A percentile compares a stretch with the other conserved stretches of the same genome.
phyloP scores from a whole-genome alignment of 495 filamentous ascomycete species.

The Penicillium lagena region DNA sequence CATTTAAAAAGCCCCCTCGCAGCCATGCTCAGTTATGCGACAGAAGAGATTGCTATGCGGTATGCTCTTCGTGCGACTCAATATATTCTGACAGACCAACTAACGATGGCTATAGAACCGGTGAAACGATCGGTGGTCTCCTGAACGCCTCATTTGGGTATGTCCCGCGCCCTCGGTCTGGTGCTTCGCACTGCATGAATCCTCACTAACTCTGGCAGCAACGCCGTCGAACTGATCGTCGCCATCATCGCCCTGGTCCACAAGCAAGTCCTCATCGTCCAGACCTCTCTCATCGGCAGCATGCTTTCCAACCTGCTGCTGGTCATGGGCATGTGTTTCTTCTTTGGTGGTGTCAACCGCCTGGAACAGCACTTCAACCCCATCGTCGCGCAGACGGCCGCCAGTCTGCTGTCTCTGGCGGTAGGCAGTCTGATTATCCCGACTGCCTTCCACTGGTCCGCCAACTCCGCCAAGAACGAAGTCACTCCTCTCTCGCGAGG shows the following conservation, averaged over 20 bases:
- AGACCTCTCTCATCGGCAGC: constrained; percentile 85
- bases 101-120: constrained; percentile 29
- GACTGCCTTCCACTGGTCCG: constrained; percentile 67
- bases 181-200: neutral
- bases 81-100: neutral
- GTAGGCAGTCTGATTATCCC: constrained; percentile 81
- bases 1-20: constrained; percentile 34
- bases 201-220: constrained; percentile 29
- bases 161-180: constrained; percentile 6
- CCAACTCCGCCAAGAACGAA: constrained; percentile 4
- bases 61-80: constrained; percentile 6
- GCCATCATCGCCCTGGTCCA: constrained; percentile 74
- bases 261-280: constrained; percentile 74
- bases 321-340: constrained; percentile 91
- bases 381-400: constrained; percentile 87
- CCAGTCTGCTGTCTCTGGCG: constrained; percentile 72
- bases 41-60: constrained; percentile 48
- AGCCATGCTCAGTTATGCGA: constrained; percentile 50
- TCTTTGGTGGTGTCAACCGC: constrained; percentile 76
- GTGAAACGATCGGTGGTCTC: constrained; percentile 80
- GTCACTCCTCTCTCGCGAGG: constrained; percentile 30
- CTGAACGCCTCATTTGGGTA: constrained; percentile 88
- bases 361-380: constrained; percentile 86
- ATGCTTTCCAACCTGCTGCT: constrained; percentile 90
- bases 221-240: constrained; percentile 89